Conservation (phyloP, 768 basidiomycete genomes). For the Termitomyces sp. region DNA sequence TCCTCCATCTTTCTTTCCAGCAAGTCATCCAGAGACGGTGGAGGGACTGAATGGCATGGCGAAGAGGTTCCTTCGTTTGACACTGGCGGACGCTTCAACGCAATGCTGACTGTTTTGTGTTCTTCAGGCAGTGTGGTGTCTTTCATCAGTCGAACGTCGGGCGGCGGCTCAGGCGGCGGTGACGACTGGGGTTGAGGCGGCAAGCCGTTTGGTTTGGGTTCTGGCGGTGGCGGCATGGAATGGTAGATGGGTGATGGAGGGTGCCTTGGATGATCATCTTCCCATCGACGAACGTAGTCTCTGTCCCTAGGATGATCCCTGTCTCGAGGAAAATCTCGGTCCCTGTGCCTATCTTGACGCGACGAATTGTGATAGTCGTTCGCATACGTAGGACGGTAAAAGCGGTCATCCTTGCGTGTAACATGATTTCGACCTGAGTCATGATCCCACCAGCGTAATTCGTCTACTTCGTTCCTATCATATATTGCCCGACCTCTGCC, state of each 20-base stretch:
- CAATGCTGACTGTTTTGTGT: constrained; percentile 37
- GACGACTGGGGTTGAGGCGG: constrained; percentile 12
- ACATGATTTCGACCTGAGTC: constrained; percentile 15
- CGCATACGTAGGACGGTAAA: constrained; percentile 18
- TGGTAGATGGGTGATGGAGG: constrained; percentile 16
- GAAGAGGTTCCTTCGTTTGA: constrained; percentile 44
- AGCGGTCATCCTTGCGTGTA: constrained; percentile 15
- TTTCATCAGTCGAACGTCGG: constrained; percentile 20
- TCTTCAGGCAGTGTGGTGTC: constrained; percentile 18
- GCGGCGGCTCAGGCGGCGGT: constrained; percentile 32
- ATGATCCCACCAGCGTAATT: constrained; percentile 18
- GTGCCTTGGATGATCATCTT: constrained; percentile 16
- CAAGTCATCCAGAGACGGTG: constrained; percentile 9
- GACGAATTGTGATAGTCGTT: constrained; percentile 21
- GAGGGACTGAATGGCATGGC: constrained; percentile 23
- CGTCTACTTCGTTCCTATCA: constrained; percentile 21
- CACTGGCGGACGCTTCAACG: constrained; percentile 35
- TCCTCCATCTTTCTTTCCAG: constrained; percentile 7
- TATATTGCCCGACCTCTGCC: constrained; percentile 27
- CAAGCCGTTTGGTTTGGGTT: constrained; percentile 7
- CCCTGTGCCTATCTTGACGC: constrained; percentile 20
- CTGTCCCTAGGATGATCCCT: neutral
- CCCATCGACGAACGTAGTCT: constrained; percentile 17
- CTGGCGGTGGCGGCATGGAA: constrained; percentile 15
- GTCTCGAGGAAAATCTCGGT: neutral